These are phyloP conservation scores for Leucosporidium yakuticum DNA, from an alignment of 768 basidiomycete species.

Conservation along the genomic window DNA sequence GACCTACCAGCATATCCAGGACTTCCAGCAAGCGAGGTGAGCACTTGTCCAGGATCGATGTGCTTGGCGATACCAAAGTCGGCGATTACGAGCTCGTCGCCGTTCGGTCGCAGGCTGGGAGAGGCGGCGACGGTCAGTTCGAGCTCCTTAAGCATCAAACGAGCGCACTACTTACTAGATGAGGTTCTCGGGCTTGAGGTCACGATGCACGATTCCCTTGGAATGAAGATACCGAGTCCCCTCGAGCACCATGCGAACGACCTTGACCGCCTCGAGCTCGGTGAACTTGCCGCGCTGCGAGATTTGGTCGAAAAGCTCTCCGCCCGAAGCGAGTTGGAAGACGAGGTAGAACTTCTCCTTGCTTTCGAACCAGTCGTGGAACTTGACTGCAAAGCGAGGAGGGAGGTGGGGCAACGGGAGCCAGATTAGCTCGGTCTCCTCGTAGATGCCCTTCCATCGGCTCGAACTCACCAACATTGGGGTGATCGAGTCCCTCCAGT, in stretches of 20 bases:
- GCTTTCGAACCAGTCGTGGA: constrained; percentile 95
- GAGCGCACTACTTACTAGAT: constrained; percentile 44
- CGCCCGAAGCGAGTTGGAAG: constrained; percentile 78
- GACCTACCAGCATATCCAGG: constrained; percentile 34
- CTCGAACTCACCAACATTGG: constrained; percentile 60
- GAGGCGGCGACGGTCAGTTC: not conserved
- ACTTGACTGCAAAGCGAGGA: constrained; percentile 60
- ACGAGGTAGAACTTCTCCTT: constrained; percentile 84
- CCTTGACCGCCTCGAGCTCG: constrained; percentile 76
- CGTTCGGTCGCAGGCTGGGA: constrained; percentile 42
- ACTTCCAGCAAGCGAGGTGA: constrained; percentile 42
- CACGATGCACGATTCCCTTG: constrained; percentile 90
- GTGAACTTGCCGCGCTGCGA: constrained; percentile 81
- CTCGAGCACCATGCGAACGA: constrained; percentile 48
- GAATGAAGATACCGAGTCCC: constrained; percentile 73
- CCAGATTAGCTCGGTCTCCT: not conserved
- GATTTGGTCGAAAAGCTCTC: constrained; percentile 89
- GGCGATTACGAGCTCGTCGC: constrained; percentile 86
- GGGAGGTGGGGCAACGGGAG: not conserved
- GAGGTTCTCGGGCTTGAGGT: constrained; percentile 98
- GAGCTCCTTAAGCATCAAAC: not conserved
- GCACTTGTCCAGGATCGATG: constrained; percentile 39
- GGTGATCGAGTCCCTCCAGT: constrained; percentile 77
- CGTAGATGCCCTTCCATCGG: not conserved
- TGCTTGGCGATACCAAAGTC: constrained; percentile 79